Evolutionary conservation across 2,329 filamentous ascomycete genomes (phyloP).

Genomic region (Didymella pomorum): DNA sequence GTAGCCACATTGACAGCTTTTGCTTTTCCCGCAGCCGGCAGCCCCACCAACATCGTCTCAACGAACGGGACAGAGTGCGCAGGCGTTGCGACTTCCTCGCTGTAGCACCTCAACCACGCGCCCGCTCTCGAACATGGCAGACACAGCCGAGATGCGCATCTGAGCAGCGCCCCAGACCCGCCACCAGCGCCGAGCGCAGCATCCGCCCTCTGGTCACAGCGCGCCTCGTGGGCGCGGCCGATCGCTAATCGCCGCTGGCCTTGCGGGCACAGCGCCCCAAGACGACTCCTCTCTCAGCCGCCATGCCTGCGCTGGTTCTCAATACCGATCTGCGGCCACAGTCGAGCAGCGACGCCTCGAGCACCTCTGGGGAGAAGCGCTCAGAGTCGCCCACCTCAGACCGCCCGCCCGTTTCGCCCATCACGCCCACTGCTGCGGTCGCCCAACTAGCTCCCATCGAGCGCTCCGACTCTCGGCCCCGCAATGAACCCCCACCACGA

Average conservation of each 20-base stretch:
- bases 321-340: conserved; percentile 37
- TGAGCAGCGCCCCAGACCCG: conserved; percentile 17
- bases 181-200: conserved; percentile 7
- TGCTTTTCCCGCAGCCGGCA: conserved; percentile 19
- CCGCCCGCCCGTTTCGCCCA: conserved; percentile 52
- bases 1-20: conserved; percentile 7
- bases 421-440: conserved; percentile 48
- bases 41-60: conserved; percentile 12
- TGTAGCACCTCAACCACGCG: conserved; percentile 7
- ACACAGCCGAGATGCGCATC: conserved; percentile 9
- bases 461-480: conserved; percentile 35
- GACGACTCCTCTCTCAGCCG: conserved; percentile 35
- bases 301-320: conserved; percentile 51
- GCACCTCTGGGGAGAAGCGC: conserved; percentile 31
- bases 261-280: conserved; percentile 26
- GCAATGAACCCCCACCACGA: conserved; percentile 40
- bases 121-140: conserved; percentile 15
- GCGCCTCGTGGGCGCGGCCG: conserved; percentile 11
- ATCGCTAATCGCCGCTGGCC: not conserved
- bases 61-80: conserved; percentile 13
- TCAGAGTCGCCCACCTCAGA: conserved; percentile 45
- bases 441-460: conserved; percentile 47
- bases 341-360: conserved; percentile 39
- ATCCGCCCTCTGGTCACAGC: conserved; percentile 8
- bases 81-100: conserved; percentile 12